A percentile compares a stretch with the other conserved stretches of the same genome.
Evolutionary conservation across 2,329 filamentous ascomycete species (phyloP).

Genomic region (Verruconis gallopava): DNA sequence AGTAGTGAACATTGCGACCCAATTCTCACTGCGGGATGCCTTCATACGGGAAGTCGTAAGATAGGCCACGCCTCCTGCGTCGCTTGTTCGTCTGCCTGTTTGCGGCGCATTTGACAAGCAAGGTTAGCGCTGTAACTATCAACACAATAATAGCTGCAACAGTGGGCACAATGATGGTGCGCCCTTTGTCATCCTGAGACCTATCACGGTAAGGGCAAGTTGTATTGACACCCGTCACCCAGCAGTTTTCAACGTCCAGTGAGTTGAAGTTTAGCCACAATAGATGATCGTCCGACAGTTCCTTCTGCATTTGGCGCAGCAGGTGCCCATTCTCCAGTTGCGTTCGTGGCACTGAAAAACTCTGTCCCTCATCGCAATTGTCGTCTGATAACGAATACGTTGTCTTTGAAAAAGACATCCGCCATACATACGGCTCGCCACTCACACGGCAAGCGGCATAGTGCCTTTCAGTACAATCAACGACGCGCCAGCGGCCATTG

Average conservation of each 20-base stretch:
- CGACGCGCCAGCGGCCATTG: conserved; percentile 40
- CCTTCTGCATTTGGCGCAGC: conserved; percentile 20
- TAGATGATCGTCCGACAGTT: conserved; percentile 19
- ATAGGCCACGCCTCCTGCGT: conserved; percentile 33
- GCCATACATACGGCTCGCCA: conserved; percentile 45
- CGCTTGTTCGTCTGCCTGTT: conserved; percentile 43
- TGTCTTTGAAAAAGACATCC: conserved; percentile 30
- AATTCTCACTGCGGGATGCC: conserved; percentile 38
- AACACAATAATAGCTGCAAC: conserved; percentile 51
- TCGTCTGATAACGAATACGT: conserved; percentile 31
- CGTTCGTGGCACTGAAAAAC: conserved; percentile 46
- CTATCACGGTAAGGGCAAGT: conserved; percentile 45
- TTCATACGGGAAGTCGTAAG: conserved; percentile 49
- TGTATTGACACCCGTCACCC: conserved; percentile 43
- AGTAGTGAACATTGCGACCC: too few species aligned
- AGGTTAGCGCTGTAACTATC: conserved; percentile 44
- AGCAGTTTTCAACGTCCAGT: conserved; percentile 43
- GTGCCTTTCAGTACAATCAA: conserved; percentile 39
- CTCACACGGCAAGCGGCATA: conserved; percentile 44
- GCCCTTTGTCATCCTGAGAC: conserved; percentile 26
- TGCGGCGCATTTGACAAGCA: conserved; percentile 52
- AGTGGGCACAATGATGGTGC: conserved; percentile 45
- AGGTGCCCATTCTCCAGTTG: conserved; percentile 51
- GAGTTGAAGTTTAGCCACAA: conserved; percentile 51
- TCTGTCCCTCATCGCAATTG: conserved; percentile 36